Evolutionary conservation across 495 filamentous ascomycete species (phyloP).

Genomic region (Copromyces sp.): DNA sequence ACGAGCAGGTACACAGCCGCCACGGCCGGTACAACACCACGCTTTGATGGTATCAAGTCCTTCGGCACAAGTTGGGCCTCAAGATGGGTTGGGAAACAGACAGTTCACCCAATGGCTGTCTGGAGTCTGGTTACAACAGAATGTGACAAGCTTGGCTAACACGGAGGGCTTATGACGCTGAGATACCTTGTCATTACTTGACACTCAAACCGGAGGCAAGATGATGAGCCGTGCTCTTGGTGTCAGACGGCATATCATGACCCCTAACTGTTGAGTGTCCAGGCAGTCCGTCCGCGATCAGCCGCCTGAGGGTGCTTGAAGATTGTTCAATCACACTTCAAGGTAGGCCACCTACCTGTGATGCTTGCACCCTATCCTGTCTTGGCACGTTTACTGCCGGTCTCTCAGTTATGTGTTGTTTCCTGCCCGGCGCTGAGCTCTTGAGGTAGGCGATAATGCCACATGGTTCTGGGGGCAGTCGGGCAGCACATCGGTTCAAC

Average conservation of each 20-base stretch:
- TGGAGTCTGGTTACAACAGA: neutral
- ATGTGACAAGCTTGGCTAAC: neutral
- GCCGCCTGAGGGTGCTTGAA: neutral
- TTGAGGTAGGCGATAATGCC: neutral
- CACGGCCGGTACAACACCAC: constrained; percentile 9
- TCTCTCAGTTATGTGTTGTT: neutral
- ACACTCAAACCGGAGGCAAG: neutral
- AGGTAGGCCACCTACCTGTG: neutral
- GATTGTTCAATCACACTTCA: neutral
- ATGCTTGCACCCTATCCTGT: neutral
- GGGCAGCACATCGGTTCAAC: neutral
- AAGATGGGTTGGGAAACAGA: neutral
- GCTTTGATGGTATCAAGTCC: neutral
- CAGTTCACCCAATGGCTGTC: neutral
- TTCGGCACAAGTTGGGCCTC: neutral
- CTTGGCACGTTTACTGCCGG: neutral
- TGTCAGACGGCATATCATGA: neutral
- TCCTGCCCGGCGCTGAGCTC: neutral
- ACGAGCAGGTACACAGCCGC: constrained; percentile 15
- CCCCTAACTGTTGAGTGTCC: neutral
- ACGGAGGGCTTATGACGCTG: neutral
- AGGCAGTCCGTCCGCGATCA: neutral
- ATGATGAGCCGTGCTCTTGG: neutral
- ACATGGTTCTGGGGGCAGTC: neutral
- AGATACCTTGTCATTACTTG: neutral